phyloP scores from a whole-genome alignment of 176 grass and related monocot genomes.

The Paspalum vaginatum region DNA sequence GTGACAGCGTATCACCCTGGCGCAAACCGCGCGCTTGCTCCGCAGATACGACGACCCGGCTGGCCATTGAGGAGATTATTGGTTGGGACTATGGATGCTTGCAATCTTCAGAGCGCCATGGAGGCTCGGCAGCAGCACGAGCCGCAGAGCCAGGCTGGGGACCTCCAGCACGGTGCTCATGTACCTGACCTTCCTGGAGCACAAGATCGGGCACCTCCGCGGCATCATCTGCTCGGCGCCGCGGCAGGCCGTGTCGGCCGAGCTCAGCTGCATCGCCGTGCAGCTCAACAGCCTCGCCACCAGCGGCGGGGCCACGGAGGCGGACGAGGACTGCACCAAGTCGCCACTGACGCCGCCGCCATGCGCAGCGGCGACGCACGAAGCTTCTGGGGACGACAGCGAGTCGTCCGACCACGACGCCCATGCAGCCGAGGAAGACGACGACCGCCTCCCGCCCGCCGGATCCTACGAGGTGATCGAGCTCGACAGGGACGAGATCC shows the following conservation, averaged over 20 bases:
- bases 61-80: no score
- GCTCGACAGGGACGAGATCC: conserved; percentile 74
- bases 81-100: conserved; percentile 34
- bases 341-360: no score
- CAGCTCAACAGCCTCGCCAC: conserved; percentile 65
- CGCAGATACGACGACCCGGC: no score
- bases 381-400: no score
- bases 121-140: neutral
- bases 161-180: conserved; percentile 45
- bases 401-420: conserved; percentile 29
- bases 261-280: conserved; percentile 73
- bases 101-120: neutral
- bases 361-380: no score
- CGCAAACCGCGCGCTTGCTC: no score
- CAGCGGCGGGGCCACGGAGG: no score
- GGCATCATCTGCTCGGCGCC: conserved; percentile 52
- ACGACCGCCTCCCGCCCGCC: neutral
- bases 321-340: neutral
- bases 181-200: conserved; percentile 69
- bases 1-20: no score
- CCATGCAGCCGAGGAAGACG: neutral
- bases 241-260: conserved; percentile 69
- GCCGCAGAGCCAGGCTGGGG: neutral
- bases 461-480: conserved; percentile 68
- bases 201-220: conserved; percentile 72